phyloP scores from a whole-genome alignment of 768 basidiomycete species.

The Suillus bovinus region DNA sequence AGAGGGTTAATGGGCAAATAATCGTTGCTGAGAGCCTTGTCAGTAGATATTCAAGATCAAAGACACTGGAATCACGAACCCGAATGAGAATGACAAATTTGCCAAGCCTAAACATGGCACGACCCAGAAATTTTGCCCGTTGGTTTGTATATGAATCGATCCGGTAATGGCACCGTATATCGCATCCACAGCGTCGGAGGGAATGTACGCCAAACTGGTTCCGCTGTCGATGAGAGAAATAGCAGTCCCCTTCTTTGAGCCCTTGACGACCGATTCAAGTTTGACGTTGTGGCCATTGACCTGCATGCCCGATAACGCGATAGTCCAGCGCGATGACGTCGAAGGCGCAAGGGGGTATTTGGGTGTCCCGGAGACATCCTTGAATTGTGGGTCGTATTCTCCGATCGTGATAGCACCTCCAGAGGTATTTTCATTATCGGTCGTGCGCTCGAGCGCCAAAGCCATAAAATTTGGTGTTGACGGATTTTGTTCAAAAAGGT shows the following conservation, averaged over 20 bases:
- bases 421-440: slow-evolving; percentile 39
- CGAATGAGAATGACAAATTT: slow-evolving; percentile 29
- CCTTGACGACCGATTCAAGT: slow-evolving; percentile 32
- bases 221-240: slow-evolving; percentile 46
- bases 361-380: slow-evolving; percentile 30
- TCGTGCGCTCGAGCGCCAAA: slow-evolving; percentile 42
- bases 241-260: slow-evolving; percentile 31
- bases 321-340: slow-evolving; percentile 41
- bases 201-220: slow-evolving; percentile 39
- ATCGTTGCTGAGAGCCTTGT: slow-evolving; percentile 23
- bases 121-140: slow-evolving; percentile 36
- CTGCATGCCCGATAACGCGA: slow-evolving; percentile 38
- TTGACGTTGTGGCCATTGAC: slow-evolving; percentile 32
- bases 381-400: slow-evolving; percentile 39
- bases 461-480: slow-evolving; percentile 40
- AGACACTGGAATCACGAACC: slow-evolving; percentile 7
- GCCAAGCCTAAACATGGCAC: slow-evolving; percentile 33
- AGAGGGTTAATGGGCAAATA: slow-evolving; percentile 45
- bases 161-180: slow-evolving; percentile 42
- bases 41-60: background rate
- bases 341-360: slow-evolving; percentile 36
- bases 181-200: slow-evolving; percentile 33
- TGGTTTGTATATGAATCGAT: slow-evolving; percentile 33
- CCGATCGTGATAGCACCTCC: slow-evolving; percentile 45
- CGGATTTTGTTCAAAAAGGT: slow-evolving; percentile 39